Base-by-base conservation (phyloP, 352 stramenopile genomes). In the Plasmopara viticola region DNA sequence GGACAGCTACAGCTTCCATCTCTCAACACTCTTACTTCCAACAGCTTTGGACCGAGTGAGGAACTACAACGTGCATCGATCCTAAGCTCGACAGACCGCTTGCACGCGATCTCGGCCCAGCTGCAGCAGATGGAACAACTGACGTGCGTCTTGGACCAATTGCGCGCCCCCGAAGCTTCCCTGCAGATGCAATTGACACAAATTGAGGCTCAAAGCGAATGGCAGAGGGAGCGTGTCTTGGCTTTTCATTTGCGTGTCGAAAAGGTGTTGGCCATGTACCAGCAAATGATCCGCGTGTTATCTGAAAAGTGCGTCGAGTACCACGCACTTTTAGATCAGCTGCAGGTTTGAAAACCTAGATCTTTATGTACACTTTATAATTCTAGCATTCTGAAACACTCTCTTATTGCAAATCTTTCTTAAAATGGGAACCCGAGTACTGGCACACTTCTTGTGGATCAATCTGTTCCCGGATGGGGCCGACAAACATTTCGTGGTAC, bases 231-330 rank as follows among this genome's bases (percentile, higher is more conserved):
- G 51, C 65, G 68, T 9, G 70, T 68, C 10, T 43, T 86, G 43
- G 61, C 59, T 1, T 44, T 86, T 41, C 77, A 88, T 46, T 48
- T 48, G 10, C 62, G 72, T 45, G 65, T 86, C 29, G 70, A 87
- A 47, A 68, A 68, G 3, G 44, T 86, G 48, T 60, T 87, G 29
- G 42, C 58, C 14, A 62, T 66, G 15, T 86, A 88, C 61, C 74
- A 84, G 63, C 68, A 85, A 55, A 76, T 86, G 74, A 71, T 88
- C 41, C 68, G 80, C 62, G 62, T 84, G 40, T 53, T 87, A 50
- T 87, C 77, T 2, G 70, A 83, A 58, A 87, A 87, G 52, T 84
- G 69, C 48, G 76, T 85, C 59, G 73, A 87, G 67, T 78, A 72
- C 62, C 74, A 67, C 41, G 48, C 64, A 12, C 44, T 87, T 25